A percentile compares a stretch with the other conserved stretches of the same genome.
These are phyloP conservation scores for Mucor sp. DNA, from an alignment of 371 early-diverging fungal species.

Conservation along the genomic window DNA sequence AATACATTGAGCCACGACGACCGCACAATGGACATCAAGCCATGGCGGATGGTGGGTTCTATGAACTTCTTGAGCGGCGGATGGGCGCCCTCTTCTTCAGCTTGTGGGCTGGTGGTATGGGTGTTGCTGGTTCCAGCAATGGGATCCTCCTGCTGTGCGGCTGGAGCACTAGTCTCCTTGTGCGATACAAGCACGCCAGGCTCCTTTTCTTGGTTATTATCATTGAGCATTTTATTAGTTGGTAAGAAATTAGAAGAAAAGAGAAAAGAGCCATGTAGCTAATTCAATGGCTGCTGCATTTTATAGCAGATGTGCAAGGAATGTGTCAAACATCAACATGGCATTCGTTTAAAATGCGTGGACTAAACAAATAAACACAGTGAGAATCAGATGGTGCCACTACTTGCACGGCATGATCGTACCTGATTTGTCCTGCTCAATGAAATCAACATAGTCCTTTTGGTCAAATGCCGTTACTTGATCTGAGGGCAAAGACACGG, in stretches of 20 bases:
- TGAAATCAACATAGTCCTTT: conserved; percentile 24
- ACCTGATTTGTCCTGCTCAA: conserved; percentile 15
- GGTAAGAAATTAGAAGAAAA: not conserved
- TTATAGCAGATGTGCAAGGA: not conserved
- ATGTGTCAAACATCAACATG: not conserved
- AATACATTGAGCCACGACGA: conserved; percentile 68
- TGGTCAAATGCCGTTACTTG: conserved; percentile 14
- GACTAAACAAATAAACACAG: conserved; percentile 5
- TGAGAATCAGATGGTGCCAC: not conserved
- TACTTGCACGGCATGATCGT: not conserved
- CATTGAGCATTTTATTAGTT: not conserved
- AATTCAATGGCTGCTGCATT: not conserved
- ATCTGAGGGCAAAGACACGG: conserved; percentile 22
- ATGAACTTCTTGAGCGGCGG: not conserved
- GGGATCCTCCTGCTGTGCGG: not conserved
- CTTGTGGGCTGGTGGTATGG: not conserved
- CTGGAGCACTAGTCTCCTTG: not conserved
- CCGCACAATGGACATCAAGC: conserved; percentile 47
- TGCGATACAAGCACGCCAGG: not conserved
- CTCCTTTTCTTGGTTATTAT: not conserved
- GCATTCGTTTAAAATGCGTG: conserved; percentile 7
- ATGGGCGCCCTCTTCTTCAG: not conserved
- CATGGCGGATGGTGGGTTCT: conserved; percentile 29
- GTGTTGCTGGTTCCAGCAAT: not conserved
- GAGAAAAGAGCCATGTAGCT: not conserved